Evolutionary conservation across 495 filamentous ascomycete species (phyloP), one percentile per base, ranked within the genome.

Genomic region (Aspergillus diversus): DNA sequence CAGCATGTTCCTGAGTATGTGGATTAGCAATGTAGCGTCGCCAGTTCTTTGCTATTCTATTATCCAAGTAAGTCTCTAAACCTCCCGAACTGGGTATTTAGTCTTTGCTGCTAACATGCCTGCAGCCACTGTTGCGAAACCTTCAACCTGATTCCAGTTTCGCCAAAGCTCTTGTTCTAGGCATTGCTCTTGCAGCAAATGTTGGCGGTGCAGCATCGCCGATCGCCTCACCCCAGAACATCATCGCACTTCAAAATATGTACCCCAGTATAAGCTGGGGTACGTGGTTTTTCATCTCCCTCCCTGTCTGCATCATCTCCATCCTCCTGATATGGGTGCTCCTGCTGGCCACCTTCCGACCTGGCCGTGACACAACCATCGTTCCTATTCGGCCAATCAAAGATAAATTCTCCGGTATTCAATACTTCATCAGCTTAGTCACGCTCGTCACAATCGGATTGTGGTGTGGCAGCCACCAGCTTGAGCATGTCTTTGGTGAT

Each of bases 11-110:
- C 86, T 94, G 39, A 97, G 92, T 66, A 99, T 99, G 95, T 93
- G 96, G 85, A 97, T 99, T 70, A 96, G 91, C 74, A 99, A 99
- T 66, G 95, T 99, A 37, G 95, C 95, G 16, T 94, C 96, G 5
- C 95, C 95, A 0, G 95, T 99, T n/a, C 84, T 99, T 8, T 99
- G 96, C 81, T 98, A 93, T 72, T 96, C 92, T 15, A 98, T 98
- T 73, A 92, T 97, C 64, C 91, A 95, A 81, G 87, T 90, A 75
- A 58, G 77, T 48, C 68, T 61, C n/a, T 90, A 75, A 58, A 77
- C 39, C 68, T 61, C n/a, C 33, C 9, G 16, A 49, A 4, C 48
- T 60, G 63, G 34, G 35, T 56, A 13, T 27, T 50, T 60, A 35
- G 51, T 55, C 55, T 42, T 46, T n/a, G 11, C 47, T 49, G 33